Base-by-base conservation (phyloP, 2,329 filamentous ascomycete genomes). In the Colletotrichum liriopes region DNA sequence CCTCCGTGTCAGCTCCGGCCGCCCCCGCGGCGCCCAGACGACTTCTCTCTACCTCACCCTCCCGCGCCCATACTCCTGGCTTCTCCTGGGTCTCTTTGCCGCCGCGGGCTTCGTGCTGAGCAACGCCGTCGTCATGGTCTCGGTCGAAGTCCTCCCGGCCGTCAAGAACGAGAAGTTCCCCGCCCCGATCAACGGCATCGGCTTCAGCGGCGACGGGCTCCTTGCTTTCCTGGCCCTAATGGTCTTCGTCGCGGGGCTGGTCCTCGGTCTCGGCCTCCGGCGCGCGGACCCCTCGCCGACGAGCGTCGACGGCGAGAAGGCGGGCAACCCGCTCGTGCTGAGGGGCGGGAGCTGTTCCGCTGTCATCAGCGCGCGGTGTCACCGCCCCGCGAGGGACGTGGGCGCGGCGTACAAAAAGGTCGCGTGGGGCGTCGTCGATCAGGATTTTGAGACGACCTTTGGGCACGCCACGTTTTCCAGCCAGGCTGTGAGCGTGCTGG, bases 41-140 rank as follows among this genome's bases (percentile, higher is more conserved):
- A 82, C 84, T 1, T 86, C 84, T 9, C 80, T 88, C 0, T 87
- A 84, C 76, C 81, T 89, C 18, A 88, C 87, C 0, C 80, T 89
- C 0, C 87, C 87, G 1, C 82, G 84, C 2, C 81, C 83, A 2
- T 78, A 82, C 14, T 87, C 84, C 20, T 85, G 84, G 83, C 67
- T 82, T 2, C 81, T 89, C 2, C 78, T 86, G 64, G 76, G 79
- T 9, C 77, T 86, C 51, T 87, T 88, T 71, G 76, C 82, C 0
- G 84, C 77, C 5, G 81, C 86, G 73, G 81, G 82, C 23, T 85
- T 89, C 76, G 78, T 85, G 4, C 79, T 87, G n/a, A 84, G 83
- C 75, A 73, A 72, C 20, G 60, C 73, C 41, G 77, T 87, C 12
- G 81, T 85, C 49, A 76, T 82, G 23, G 77, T 79, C 56, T 79